Evolutionary conservation across 345 rosid species (phyloP), one percentile per base, ranked within the genome.

Genomic region (Boechera retrofracta): DNA sequence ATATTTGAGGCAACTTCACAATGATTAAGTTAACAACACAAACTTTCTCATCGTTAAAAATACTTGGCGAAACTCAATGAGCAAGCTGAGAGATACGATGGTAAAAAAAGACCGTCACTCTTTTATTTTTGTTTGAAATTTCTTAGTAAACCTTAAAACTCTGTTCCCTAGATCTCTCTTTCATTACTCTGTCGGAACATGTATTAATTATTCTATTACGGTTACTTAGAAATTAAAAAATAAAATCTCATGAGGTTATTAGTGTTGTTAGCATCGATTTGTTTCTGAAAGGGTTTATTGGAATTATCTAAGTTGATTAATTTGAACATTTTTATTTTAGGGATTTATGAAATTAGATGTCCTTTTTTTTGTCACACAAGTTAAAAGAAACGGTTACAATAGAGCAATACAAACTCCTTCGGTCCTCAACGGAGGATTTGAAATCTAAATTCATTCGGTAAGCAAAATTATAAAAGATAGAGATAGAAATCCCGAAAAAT

Each of bases 61-160:
- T 91, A 91, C 87, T 77, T 76, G 83, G 97, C 93, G 7, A 88
- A 85, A 64, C 90, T 91, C 24, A 89, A 90, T 2, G 94, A 91
- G 86, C 94, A 91, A 79, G 90, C 97, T n/a, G 97, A 89, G 85
- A 80, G 97, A 85, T 88, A 89, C 59, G 97, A 91, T 63, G 97
- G 97, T 89, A 79, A 77, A 77, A 2, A 4, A 31, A 13, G 12
- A 35, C 54, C 42, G 3, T 41, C 4, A 3, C 18, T 49, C 4
- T 13, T 7, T 6, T 41, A 6, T 5, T 42, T 2, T 12, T 58
- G 21, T 12, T 4, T 15, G 7, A 10, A 12, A 21, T 32, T 5
- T 72, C 32, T 5, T 5, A 38, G 28, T 36, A 62, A 48, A 24
- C 38, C 36, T 44, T 60, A 11, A 12, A 15, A 61, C 15, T 62